Evolutionary conservation across 2,329 filamentous ascomycete genomes (phyloP).

Genomic region (Exophiala aquamarina): DNA sequence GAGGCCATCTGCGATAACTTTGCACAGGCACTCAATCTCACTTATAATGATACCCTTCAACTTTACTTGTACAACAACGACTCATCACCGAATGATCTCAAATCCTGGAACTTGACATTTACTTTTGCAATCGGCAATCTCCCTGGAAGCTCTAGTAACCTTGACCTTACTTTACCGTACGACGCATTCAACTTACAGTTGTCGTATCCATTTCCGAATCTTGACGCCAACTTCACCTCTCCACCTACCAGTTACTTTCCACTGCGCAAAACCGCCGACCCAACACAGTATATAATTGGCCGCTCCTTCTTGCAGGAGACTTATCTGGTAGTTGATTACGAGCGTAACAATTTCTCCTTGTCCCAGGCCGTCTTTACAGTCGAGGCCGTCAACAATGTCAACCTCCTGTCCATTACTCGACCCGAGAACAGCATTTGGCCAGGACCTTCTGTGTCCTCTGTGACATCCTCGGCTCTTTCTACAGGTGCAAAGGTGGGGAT

Average conservation of each 20-base stretch:
- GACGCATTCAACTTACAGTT: constrained; percentile 40
- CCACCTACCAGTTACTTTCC: constrained; percentile 39
- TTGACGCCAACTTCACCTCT: constrained; percentile 27
- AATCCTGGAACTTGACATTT: constrained; percentile 33
- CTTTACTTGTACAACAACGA: constrained; percentile 35
- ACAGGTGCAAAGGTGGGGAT: constrained; percentile 33
- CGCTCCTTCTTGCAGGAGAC: constrained; percentile 44
- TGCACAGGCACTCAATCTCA: constrained; percentile 37
- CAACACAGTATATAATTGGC: constrained; percentile 39
- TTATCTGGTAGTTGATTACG: constrained; percentile 39
- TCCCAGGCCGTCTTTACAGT: constrained; percentile 34
- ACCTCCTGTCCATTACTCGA: constrained; percentile 28
- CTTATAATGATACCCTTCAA: constrained; percentile 35
- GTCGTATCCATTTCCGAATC: constrained; percentile 35
- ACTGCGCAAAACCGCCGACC: constrained; percentile 35
- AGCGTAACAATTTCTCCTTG: constrained; percentile 37
- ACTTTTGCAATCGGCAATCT: constrained; percentile 37
- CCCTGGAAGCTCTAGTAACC: constrained; percentile 27
- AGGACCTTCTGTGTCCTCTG: constrained; percentile 7
- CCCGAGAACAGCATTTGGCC: constrained; percentile 25
- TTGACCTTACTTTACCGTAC: constrained; percentile 40
- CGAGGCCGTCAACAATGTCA: constrained; percentile 57
- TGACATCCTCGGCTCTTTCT: constrained; percentile 22
- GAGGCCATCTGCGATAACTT: constrained; percentile 36
- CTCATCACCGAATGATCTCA: constrained; percentile 29